A percentile compares a stretch with the other conserved stretches of the same genome.
These are phyloP conservation scores for Zasmidium citrigriseum DNA, from an alignment of 2,329 filamentous ascomycete species.

Conservation along the genomic window DNA sequence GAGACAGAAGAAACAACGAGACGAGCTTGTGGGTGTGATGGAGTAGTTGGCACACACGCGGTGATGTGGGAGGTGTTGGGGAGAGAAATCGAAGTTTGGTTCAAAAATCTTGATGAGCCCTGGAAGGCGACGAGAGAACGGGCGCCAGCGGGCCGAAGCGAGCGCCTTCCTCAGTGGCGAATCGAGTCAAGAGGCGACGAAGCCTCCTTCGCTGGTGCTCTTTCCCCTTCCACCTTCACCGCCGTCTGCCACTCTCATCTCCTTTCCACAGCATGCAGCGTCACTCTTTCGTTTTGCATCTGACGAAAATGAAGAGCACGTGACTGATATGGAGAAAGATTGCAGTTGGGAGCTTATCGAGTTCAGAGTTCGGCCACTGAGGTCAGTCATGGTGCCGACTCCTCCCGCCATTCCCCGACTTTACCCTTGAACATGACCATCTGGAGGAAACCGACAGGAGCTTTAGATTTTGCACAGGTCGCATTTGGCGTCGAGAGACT, in stretches of 20 bases:
- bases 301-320: no score
- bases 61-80: not conserved
- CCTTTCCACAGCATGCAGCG: not conserved
- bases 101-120: not conserved
- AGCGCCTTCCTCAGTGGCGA: not conserved
- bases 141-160: no score
- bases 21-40: not conserved
- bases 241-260: not conserved
- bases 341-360: not conserved
- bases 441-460: no score
- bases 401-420: not conserved
- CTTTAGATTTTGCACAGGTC: no score
- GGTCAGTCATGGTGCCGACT: not conserved
- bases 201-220: not conserved
- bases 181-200: not conserved
- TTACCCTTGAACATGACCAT: no score
- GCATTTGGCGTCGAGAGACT: no score
- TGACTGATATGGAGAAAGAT: not conserved
- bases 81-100: no score
- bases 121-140: not conserved
- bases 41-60: not conserved
- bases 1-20: conserved; percentile 15
- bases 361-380: not conserved
- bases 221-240: not conserved
- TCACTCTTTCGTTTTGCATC: no score